phyloP scores from a whole-genome alignment of 1,284 basidiomycete species.

The Somion occarium region DNA sequence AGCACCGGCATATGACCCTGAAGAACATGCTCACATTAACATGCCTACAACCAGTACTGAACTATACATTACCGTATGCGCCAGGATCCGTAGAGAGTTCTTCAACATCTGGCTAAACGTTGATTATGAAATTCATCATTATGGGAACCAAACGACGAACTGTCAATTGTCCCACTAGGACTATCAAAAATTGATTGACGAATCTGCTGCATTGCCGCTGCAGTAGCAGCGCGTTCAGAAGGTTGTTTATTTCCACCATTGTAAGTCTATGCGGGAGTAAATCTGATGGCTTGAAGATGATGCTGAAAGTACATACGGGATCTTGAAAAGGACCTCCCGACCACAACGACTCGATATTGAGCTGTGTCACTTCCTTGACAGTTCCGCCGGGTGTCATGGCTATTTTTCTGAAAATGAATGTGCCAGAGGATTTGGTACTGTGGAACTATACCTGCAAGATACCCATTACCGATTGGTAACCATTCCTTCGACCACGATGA shows the following conservation, averaged over 20 bases:
- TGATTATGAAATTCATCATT: constrained; percentile 1
- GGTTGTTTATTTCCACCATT: constrained; percentile 65
- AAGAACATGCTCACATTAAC: constrained; percentile 1
- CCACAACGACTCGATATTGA: constrained; percentile 76
- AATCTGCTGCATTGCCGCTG: constrained; percentile 46
- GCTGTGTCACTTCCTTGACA: constrained; percentile 51
- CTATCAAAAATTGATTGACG: constrained; percentile 56
- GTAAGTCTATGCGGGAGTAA: constrained; percentile 45
- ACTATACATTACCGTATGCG: constrained; percentile 48
- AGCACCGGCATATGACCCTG: constrained; percentile 67
- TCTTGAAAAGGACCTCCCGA: constrained; percentile 68
- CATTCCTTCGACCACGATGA: constrained; percentile 50
- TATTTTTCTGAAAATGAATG: constrained; percentile 20
- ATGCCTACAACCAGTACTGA: background rate
- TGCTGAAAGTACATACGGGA: constrained; percentile 35
- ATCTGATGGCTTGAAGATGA: no score
- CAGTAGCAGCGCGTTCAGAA: constrained; percentile 39
- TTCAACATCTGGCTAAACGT: constrained; percentile 42
- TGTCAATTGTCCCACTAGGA: constrained; percentile 51
- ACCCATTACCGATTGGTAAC: constrained; percentile 72
- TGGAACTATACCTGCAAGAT: constrained; percentile 63
- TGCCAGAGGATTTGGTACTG: no score
- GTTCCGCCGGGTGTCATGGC: constrained; percentile 66
- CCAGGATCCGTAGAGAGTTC: constrained; percentile 49
- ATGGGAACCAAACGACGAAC: constrained; percentile 32